phyloP scores from a whole-genome alignment of 139 green algal species.

The Chloropicon primus region DNA sequence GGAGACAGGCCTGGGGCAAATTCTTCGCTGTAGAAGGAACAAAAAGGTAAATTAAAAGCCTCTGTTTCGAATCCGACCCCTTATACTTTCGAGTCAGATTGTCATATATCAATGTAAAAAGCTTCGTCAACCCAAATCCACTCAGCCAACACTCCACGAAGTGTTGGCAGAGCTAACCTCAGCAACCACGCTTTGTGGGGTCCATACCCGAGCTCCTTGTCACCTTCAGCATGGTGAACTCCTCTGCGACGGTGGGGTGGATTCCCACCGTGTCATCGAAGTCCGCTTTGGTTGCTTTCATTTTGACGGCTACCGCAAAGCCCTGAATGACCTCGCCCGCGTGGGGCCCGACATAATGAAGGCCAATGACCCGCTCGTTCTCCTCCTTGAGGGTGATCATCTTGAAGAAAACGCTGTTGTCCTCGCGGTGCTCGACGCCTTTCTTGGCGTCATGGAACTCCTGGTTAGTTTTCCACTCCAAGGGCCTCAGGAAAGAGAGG shows the following conservation, averaged over 20 bases:
- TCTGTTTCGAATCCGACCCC: too few relatives aligned
- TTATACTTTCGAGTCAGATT: too few relatives aligned
- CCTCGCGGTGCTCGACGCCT: constrained; percentile 18
- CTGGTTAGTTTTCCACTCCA: constrained; percentile 40
- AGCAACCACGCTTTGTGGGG: constrained; percentile 29
- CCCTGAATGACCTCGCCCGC: constrained; percentile 33
- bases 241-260: constrained; percentile 19
- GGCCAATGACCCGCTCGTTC: constrained; percentile 31
- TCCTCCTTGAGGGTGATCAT: not conserved
- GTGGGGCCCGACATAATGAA: constrained; percentile 32
- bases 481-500: constrained; percentile 35
- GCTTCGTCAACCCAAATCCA: too few relatives aligned
- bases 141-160: too few relatives aligned
- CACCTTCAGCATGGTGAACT: constrained; percentile 31
- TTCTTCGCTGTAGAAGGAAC: too few relatives aligned
- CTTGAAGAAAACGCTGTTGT: constrained; percentile 26
- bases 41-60: too few relatives aligned
- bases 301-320: constrained; percentile 20
- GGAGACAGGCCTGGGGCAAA: too few relatives aligned
- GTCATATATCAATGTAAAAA: too few relatives aligned
- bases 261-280: constrained; percentile 23
- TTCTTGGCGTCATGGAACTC: constrained; percentile 14
- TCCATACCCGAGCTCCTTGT: constrained; percentile 33
- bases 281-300: constrained; percentile 14
- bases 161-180: constrained; percentile 21